phyloP scores from a whole-genome alignment of 1,284 basidiomycete species.

The Apiotrichum laibachii region DNA sequence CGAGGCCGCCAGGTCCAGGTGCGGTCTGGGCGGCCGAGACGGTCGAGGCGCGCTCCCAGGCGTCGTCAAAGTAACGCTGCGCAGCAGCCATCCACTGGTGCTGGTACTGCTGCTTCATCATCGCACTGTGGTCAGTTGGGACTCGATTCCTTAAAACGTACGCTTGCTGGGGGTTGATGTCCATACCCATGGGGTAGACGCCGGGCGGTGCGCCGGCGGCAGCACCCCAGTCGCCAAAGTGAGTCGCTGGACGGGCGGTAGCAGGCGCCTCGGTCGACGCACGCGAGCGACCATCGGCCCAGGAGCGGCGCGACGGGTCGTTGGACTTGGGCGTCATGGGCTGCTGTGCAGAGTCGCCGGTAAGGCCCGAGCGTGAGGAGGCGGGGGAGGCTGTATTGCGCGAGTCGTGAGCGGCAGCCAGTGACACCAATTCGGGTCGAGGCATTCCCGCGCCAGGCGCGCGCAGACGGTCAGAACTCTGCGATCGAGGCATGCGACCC shows the following conservation, averaged over 20 bases:
- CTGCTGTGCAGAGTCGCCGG: constrained; percentile 23
- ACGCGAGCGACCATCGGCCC: constrained; percentile 16
- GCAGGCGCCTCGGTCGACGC: constrained; percentile 1
- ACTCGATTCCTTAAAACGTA: neutral
- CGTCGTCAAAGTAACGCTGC: constrained; percentile 42
- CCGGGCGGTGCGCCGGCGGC: neutral
- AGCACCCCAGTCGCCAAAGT: constrained; percentile 10
- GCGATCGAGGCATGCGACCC: constrained; percentile 4
- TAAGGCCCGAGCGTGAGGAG: constrained; percentile 26
- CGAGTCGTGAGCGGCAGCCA: constrained; percentile 4
- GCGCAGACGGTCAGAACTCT: constrained; percentile 10
- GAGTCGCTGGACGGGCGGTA: constrained; percentile 4
- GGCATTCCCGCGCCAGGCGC: constrained; percentile 1
- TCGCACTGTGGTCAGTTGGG: constrained; percentile 10
- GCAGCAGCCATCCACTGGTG: constrained; percentile 45
- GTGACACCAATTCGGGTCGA: constrained; percentile 6
- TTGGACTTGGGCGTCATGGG: constrained; percentile 28
- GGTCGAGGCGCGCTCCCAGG: constrained; percentile 44
- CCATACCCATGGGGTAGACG: constrained; percentile 5
- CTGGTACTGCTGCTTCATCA: constrained; percentile 45
- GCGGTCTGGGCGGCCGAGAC: constrained; percentile 25
- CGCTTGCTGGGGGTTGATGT: constrained; percentile 9
- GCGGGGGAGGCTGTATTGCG: constrained; percentile 25
- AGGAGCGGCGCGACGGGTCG: constrained; percentile 17
- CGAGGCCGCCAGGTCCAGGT: constrained; percentile 1